Base-by-base conservation (phyloP, 805 yeast genomes). In the Wickerhamomyces silvicola region DNA sequence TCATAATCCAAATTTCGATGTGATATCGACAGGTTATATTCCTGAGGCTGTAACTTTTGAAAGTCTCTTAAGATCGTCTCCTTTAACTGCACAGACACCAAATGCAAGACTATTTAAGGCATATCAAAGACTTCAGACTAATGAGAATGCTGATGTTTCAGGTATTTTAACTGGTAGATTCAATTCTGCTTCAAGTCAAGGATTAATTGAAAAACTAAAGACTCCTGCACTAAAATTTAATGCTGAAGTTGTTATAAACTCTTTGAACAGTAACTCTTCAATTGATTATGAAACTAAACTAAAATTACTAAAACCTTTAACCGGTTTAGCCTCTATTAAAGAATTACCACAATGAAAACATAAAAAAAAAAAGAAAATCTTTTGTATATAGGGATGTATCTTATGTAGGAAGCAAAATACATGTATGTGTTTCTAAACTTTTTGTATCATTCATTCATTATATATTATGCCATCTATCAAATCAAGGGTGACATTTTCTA, bases 281-380 rank as follows among this genome's bases (percentile, higher is more conserved):
- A 27, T 51, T 16, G 37, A 37, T 30, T 36, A 36, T 15, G 43
- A 37, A 10, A 38, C 49, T 1, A 54, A 51, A 37, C 24, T 41
- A 26, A 47, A 39, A 38, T 28, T 52, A 10, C 32, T 55, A 28
- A 38, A 44, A 21, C 55, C 56, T 7, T 43, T 55, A 23, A 42
- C 45, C 5, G 60, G 60, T 19, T 15, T 42, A 7, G 46, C 44
- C 7, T 40, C 53, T 16, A 52, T 52, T n/a, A 52, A 49, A 35
- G 41, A 39, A 23, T 30, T 52, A 15, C 29, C 35, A 16, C 10
- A 11, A 12, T 27, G 32, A 31, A 17, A 16, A 9, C 11, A 20
- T 11, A 20, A 14, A 15, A 9, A 13, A 22, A 6, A 4, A 20
- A 14, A 12, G 7, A 18, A 5, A 15, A 9, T 22, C 4, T 20